Percentiles rank a stretch among this genome's conserved stretches.
Conservation (phyloP, 257 asterid species). For the Forsythia viridissima region DNA sequence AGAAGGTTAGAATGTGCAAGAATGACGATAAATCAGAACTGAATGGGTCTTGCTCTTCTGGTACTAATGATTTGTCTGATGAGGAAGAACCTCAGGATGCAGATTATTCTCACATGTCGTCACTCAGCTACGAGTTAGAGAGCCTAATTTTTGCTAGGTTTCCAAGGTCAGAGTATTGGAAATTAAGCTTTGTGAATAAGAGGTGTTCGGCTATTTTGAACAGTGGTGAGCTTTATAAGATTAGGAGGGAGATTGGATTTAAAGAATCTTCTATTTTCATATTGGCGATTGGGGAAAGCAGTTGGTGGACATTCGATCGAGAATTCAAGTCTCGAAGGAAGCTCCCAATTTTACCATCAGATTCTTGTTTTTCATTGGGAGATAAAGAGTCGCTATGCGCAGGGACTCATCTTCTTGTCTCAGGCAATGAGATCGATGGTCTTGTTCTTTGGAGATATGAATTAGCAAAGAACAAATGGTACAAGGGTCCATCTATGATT, state of each 20-base stretch:
- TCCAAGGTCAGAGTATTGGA: conserved; percentile 69
- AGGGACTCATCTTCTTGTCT: conserved; percentile 66
- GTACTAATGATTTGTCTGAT: neutral
- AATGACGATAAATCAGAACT: conserved; percentile 15
- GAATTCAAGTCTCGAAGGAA: conserved; percentile 54
- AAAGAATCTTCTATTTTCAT: conserved; percentile 69
- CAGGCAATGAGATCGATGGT: conserved; percentile 68
- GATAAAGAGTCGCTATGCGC: conserved; percentile 81
- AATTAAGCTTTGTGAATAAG: conserved; percentile 53
- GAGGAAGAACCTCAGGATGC: conserved; percentile 82
- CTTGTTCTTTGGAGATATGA: conserved; percentile 71
- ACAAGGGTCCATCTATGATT: conserved; percentile 68
- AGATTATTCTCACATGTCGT: conserved; percentile 54
- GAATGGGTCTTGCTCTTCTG: neutral
- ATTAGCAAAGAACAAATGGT: conserved; percentile 57
- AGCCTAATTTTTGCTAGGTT: conserved; percentile 59
- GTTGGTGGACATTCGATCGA: conserved; percentile 71
- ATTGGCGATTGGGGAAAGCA: conserved; percentile 62
- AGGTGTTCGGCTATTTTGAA: conserved; percentile 50
- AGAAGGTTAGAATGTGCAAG: conserved; percentile 30
- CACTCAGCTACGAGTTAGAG: conserved; percentile 65
- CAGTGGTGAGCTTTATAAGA: conserved; percentile 55
- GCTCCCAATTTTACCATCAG: conserved; percentile 67
- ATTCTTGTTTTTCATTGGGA: conserved; percentile 53
- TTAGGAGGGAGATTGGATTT: conserved; percentile 50